Evolutionary conservation across 306 rosid genomes (phyloP), one percentile per base, ranked within the genome.

Genomic region (Dalbergia oliveri): DNA sequence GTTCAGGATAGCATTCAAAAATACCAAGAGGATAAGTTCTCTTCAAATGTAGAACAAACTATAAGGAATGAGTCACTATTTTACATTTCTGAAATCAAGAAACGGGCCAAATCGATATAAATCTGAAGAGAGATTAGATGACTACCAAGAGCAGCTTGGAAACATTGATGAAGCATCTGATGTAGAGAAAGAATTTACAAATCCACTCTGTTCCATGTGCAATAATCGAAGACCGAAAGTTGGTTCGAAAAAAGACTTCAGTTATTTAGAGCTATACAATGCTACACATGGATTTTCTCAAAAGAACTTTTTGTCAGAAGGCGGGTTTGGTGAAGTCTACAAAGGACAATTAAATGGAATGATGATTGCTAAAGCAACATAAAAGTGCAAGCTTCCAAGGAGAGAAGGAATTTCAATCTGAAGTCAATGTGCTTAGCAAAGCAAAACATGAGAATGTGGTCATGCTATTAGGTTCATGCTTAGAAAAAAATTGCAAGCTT

Each of bases 381-480:
- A 91, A 89, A 26, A 80, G 51, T 44, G 86, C 89, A 73, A 91
- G 94, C 84, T 58, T 60, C 43, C 98, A 94, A 85, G 98, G 97
- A 66, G 97, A 91, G 63, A 89, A 87, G 82, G 97, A 94, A 70
- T 92, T 92, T 75, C 80, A 88, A 66, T 87, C 97, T 18, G 97
- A 94, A 79, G 97, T 94, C 49, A 76, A 81, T 69, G 88, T 87
- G 35, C 93, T 91, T 45, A 84, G 97, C 84, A 91, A 73, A 86
- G 97, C 90, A 65, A 94, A 88, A 82, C 98, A 94, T 83, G 90
- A 91, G 78, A 89, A 94, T 88, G 88, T 94, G 73, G 88, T 94
- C 47, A 87, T 85, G 91, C 85, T 92, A 57, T 73, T 94, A 66
- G 98, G 98, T 5, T 91, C 94, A 39, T 94, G 97, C 76, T 88